These are phyloP conservation scores for Galium porrigens DNA, from an alignment of 305 asterid species.

Conservation along the genomic window DNA sequence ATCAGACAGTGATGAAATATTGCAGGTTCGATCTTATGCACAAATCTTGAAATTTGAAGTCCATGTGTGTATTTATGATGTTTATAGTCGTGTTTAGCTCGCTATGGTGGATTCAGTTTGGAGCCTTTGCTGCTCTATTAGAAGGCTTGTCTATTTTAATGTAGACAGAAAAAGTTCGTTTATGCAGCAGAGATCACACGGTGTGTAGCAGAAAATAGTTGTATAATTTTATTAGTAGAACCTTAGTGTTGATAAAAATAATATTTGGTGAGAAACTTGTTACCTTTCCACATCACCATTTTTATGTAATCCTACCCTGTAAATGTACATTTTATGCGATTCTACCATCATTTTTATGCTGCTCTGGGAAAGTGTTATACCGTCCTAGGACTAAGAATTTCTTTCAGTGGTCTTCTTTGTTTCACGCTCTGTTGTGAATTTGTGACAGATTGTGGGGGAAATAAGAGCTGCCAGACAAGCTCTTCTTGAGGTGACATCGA, in stretches of 20 bases:
- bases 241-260: not conserved
- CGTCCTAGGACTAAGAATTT: not conserved
- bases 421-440: not conserved
- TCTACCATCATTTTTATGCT: not conserved
- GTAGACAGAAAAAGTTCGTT: not conserved
- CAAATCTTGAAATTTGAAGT: not conserved
- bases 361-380: not conserved
- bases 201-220: not conserved
- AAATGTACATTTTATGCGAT: not conserved
- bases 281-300: not conserved
- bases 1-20: constrained; percentile 46
- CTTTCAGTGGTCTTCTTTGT: not conserved
- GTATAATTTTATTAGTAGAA: not conserved
- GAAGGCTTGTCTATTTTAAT: not conserved
- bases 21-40: constrained; percentile 41
- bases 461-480: constrained; percentile 36
- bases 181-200: not conserved
- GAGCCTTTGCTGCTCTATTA: not conserved
- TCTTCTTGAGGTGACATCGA: constrained; percentile 33
- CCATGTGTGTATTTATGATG: not conserved
- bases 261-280: not conserved
- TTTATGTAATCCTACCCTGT: not conserved
- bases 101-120: not conserved
- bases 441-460: constrained; percentile 53
- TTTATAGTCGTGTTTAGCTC: not conserved